These are phyloP conservation scores for Cryptococcus maquisensis DNA, from an alignment of 1,284 basidiomycete genomes.

Conservation along the genomic window DNA sequence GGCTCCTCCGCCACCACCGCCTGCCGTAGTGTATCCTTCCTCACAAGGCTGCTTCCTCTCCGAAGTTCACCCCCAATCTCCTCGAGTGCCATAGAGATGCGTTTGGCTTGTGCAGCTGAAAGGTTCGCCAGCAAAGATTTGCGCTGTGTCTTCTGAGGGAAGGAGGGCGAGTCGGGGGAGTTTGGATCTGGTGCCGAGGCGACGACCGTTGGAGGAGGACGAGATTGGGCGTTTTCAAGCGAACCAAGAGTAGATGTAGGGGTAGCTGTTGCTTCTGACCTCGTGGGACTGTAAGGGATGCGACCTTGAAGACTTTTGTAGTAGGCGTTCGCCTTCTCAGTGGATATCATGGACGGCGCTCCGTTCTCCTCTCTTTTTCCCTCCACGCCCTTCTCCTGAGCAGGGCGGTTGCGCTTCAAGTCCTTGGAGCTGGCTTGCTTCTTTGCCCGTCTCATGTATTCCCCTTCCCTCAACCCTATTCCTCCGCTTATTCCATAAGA, in stretches of 20 bases:
- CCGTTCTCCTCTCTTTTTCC: slow-evolving; percentile 3
- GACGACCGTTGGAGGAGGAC: slow-evolving; percentile 9
- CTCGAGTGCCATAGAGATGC: slow-evolving; percentile 40
- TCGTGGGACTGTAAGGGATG: slow-evolving; percentile 9
- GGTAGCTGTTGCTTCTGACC: slow-evolving; percentile 17
- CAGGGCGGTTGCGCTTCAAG: slow-evolving; percentile 9
- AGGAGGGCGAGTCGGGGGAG: background rate
- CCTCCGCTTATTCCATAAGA: slow-evolving; percentile 42
- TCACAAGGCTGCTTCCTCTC: slow-evolving; percentile 4
- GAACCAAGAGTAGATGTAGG: slow-evolving; percentile 7
- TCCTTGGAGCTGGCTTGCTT: slow-evolving; percentile 22
- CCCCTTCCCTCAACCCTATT: slow-evolving; percentile 32
- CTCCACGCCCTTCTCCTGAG: slow-evolving; percentile 1
- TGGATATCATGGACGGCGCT: slow-evolving; percentile 9
- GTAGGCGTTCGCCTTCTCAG: slow-evolving; percentile 14
- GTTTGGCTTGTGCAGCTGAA: slow-evolving; percentile 36
- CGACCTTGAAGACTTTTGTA: slow-evolving; percentile 1
- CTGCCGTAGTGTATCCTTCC: background rate
- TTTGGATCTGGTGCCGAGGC: slow-evolving; percentile 3
- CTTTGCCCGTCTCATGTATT: slow-evolving; percentile 33
- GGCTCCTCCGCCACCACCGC: background rate
- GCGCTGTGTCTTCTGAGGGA: slow-evolving; percentile 14
- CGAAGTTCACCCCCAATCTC: slow-evolving; percentile 35
- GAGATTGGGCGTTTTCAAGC: background rate
- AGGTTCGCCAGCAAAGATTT: slow-evolving; percentile 34